Evolutionary conservation across 345 rosid genomes (phyloP).

Genomic region (Populus nigra): DNA sequence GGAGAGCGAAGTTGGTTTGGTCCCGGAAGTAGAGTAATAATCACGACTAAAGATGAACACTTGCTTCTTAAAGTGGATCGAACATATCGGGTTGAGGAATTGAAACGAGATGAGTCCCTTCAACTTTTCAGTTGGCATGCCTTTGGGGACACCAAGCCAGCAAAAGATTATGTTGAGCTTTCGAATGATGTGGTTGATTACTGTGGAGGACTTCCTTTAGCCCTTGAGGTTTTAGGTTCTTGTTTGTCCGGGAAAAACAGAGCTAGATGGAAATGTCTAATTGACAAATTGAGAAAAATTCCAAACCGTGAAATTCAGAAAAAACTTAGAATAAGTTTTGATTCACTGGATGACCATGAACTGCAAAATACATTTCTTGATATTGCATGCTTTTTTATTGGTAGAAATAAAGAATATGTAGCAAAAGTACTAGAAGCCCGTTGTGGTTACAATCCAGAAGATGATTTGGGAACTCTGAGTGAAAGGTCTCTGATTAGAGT

Average conservation of each 20-base stretch:
- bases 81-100: background rate
- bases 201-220: slow-evolving; percentile 12
- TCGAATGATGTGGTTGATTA: background rate
- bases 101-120: background rate
- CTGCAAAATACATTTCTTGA: too few species aligned
- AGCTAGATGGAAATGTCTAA: background rate
- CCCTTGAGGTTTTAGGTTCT: slow-evolving; percentile 15
- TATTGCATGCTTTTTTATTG: too few species aligned
- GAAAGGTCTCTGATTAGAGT: too few species aligned
- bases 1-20: slow-evolving; percentile 4
- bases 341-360: too few species aligned
- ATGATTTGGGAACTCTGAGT: too few species aligned
- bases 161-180: background rate
- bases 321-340: background rate
- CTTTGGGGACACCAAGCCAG: background rate
- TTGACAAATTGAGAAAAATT: background rate
- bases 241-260: background rate
- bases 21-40: slow-evolving; percentile 8
- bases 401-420: too few species aligned
- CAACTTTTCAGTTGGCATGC: slow-evolving; percentile 16
- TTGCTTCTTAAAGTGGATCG: background rate
- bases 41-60: slow-evolving; percentile 3
- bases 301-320: background rate
- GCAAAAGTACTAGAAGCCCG: too few species aligned
- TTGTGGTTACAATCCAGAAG: too few species aligned